These are phyloP conservation scores for Amanita fuliginea DNA, from an alignment of 768 basidiomycete genomes.

Conservation along the genomic window DNA sequence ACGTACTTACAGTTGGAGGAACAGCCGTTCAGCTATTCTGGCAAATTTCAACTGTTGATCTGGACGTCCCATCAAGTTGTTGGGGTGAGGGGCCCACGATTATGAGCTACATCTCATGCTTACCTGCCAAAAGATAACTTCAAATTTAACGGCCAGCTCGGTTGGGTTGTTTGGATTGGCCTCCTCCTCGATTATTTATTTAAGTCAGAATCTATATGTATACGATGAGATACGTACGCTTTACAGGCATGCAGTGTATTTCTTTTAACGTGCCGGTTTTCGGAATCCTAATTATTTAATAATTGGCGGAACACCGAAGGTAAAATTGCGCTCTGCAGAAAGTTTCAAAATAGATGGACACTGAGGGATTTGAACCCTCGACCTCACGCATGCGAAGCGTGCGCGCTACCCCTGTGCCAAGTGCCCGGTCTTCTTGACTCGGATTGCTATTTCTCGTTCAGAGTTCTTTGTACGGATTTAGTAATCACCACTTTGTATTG, in stretches of 20 bases:
- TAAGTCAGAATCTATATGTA: background rate
- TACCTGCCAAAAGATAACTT: conserved; percentile 26
- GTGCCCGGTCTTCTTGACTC: no score
- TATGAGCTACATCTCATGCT: background rate
- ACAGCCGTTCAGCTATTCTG: conserved; percentile 31
- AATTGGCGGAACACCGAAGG: no score
- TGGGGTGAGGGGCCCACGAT: conserved; percentile 22
- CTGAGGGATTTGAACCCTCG: conserved; percentile 26
- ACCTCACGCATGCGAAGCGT: conserved; percentile 30
- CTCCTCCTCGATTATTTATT: conserved; percentile 23
- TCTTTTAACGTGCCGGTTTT: background rate
- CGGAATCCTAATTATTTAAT: no score
- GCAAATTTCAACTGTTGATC: conserved; percentile 34
- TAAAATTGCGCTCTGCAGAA: no score
- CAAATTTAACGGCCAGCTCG: conserved; percentile 33
- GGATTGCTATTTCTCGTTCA: no score
- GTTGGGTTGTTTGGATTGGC: conserved; percentile 37
- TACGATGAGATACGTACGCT: background rate
- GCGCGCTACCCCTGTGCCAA: conserved; percentile 30
- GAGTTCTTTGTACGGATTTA: no score
- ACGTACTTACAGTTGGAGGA: conserved; percentile 33
- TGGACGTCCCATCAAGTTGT: conserved; percentile 33
- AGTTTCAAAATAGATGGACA: conserved; percentile 14
- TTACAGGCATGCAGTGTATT: no score
- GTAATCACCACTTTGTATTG: background rate